Percentiles rank a stretch among this genome's conserved stretches.
phyloP scores from a whole-genome alignment of 2,329 filamentous ascomycete genomes.

The Diplodia corticola region DNA sequence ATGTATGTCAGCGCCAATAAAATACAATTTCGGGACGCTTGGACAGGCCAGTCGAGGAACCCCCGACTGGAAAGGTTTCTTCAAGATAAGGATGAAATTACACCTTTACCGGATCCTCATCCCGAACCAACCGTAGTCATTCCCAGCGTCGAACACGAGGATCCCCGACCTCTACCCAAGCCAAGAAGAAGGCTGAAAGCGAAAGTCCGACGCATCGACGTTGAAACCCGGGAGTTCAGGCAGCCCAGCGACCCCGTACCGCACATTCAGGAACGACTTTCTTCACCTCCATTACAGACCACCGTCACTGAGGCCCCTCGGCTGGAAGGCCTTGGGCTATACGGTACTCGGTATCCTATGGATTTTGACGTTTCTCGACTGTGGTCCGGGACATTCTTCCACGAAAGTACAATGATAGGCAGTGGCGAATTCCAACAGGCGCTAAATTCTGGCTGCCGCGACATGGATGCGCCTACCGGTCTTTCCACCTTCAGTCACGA shows the following conservation, averaged over 20 bases:
- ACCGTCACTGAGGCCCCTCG: constrained; percentile 19
- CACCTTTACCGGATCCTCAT: constrained; percentile 21
- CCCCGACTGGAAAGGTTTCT: constrained; percentile 37
- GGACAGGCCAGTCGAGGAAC: constrained; percentile 26
- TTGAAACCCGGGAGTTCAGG: constrained; percentile 48
- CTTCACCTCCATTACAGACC: neutral
- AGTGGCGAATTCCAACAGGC: constrained; percentile 55
- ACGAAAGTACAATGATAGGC: constrained; percentile 58
- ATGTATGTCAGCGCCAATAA: constrained; percentile 26
- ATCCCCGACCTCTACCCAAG: neutral
- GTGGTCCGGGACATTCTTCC: constrained; percentile 55
- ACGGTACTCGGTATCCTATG: constrained; percentile 51
- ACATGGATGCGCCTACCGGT: constrained; percentile 47
- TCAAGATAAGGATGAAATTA: constrained; percentile 33
- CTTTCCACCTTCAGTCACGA: constrained; percentile 41
- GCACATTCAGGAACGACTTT: constrained; percentile 2
- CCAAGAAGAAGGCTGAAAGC: constrained; percentile 35
- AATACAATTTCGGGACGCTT: constrained; percentile 22
- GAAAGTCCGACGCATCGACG: constrained; percentile 49
- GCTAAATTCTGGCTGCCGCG: constrained; percentile 42
- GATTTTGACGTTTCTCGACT: constrained; percentile 57
- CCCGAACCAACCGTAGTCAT: neutral
- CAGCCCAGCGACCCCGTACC: constrained; percentile 43
- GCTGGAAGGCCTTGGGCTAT: constrained; percentile 49
- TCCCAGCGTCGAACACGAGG: neutral